Conservation (phyloP, 352 stramenopile species). For the Phytophthora agathidicida region DNA sequence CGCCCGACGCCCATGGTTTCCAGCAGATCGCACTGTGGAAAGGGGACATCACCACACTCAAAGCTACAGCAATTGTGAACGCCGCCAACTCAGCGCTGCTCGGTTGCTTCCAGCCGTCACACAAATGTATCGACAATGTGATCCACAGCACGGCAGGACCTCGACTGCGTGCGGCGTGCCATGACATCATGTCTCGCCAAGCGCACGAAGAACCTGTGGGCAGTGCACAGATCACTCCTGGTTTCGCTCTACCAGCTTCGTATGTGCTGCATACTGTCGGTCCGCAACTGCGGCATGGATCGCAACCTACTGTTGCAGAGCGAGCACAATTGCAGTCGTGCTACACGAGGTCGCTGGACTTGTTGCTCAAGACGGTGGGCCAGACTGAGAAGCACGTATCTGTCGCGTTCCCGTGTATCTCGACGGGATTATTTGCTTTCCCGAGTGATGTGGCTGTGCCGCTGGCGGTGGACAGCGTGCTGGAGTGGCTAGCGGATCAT, state of each 20-base stretch:
- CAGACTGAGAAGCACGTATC: conserved; percentile 23
- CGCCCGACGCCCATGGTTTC: conserved; percentile 15
- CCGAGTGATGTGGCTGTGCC: conserved; percentile 54
- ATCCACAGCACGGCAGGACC: conserved; percentile 70
- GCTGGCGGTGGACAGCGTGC: conserved; percentile 53
- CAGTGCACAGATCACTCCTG: conserved; percentile 60
- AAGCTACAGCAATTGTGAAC: conserved; percentile 70
- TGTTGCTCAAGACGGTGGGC: conserved; percentile 42
- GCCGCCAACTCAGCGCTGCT: conserved; percentile 67
- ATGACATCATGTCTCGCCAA: conserved; percentile 50
- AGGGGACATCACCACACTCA: conserved; percentile 69
- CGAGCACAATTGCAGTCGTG: conserved; percentile 43
- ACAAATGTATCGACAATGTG: conserved; percentile 80
- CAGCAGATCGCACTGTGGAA: conserved; percentile 64
- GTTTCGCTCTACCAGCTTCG: conserved; percentile 49
- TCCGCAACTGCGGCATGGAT: conserved; percentile 49
- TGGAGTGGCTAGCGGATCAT: conserved; percentile 53
- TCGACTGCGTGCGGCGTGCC: conserved; percentile 58
- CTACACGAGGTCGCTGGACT: conserved; percentile 58
- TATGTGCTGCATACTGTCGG: conserved; percentile 74
- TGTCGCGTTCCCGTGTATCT: conserved; percentile 73
- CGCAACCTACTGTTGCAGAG: conserved; percentile 27
- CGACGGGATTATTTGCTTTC: conserved; percentile 73
- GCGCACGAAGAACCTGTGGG: conserved; percentile 47
- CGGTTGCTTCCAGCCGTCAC: conserved; percentile 73